phyloP scores from a whole-genome alignment of 2,329 filamentous ascomycete genomes.

The Aspergillus bombycis region DNA sequence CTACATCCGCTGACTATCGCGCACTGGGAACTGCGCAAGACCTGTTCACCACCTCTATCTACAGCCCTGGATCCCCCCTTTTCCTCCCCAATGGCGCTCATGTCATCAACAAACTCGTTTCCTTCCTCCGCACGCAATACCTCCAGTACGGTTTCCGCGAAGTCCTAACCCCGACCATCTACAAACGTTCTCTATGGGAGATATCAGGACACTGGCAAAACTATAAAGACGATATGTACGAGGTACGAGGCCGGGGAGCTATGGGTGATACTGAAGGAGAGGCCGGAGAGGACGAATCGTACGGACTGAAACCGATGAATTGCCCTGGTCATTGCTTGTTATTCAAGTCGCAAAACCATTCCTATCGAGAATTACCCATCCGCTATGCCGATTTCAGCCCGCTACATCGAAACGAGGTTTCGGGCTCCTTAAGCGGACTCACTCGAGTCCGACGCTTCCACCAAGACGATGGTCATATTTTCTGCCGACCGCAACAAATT shows the following conservation, averaged over 20 bases:
- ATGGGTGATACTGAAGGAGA: conserved; percentile 49
- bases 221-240: conserved; percentile 91
- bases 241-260: conserved; percentile 63
- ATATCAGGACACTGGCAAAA: conserved; percentile 86
- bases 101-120: conserved; percentile 80
- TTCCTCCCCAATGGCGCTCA: conserved; percentile 80
- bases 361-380: conserved; percentile 79
- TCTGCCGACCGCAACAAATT: conserved; percentile 78
- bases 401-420: conserved; percentile 83
- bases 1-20: conserved; percentile 53
- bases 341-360: conserved; percentile 72
- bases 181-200: conserved; percentile 85
- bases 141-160: conserved; percentile 83
- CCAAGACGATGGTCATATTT: conserved; percentile 90
- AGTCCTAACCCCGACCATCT: conserved; percentile 87
- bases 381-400: conserved; percentile 86
- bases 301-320: conserved; percentile 90
- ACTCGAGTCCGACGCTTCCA: conserved; percentile 86
- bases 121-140: conserved; percentile 83
- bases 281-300: conserved; percentile 67
- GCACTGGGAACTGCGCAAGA: conserved; percentile 61
- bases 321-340: conserved; percentile 87
- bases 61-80: conserved; percentile 83
- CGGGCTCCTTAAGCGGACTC: conserved; percentile 77
- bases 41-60: conserved; percentile 76